Evolutionary conservation across 306 rosid genomes (phyloP).

Genomic region (Clitoria ternatea): DNA sequence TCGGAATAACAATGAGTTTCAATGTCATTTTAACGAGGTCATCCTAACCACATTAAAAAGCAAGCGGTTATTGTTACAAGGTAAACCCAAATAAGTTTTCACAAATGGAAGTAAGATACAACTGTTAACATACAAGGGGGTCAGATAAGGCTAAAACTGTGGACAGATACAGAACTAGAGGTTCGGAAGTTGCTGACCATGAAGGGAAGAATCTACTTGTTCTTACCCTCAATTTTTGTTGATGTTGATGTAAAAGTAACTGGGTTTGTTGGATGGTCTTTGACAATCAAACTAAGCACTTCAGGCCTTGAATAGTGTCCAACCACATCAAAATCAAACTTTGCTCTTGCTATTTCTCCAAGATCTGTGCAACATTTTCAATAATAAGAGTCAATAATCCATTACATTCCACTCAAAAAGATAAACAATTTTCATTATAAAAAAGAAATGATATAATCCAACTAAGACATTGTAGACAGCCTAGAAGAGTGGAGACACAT

Average conservation of each 20-base stretch:
- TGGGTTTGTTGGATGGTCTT: constrained; percentile 67
- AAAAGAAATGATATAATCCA: background rate
- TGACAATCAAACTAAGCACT: constrained; percentile 73
- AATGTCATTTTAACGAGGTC: background rate
- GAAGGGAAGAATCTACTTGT: constrained; percentile 27
- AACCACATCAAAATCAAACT: constrained; percentile 85
- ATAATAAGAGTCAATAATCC: background rate
- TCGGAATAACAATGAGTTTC: background rate
- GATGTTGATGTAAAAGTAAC: constrained; percentile 70
- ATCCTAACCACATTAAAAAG: background rate
- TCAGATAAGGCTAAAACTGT: background rate
- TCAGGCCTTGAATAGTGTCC: constrained; percentile 94
- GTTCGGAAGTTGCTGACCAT: constrained; percentile 9
- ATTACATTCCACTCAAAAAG: background rate
- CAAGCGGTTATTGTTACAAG: background rate
- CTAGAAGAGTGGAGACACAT: background rate
- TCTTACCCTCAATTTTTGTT: constrained; percentile 39
- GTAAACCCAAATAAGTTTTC: background rate
- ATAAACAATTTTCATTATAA: background rate
- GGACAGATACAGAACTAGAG: constrained; percentile 23
- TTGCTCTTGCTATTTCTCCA: constrained; percentile 79
- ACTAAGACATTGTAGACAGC: background rate
- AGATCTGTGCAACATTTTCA: constrained; percentile 48
- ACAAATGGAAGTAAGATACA: background rate
- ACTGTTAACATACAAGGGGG: background rate